phyloP scores from a whole-genome alignment of 495 filamentous ascomycete species.

The Astrothelium macrocarpum region DNA sequence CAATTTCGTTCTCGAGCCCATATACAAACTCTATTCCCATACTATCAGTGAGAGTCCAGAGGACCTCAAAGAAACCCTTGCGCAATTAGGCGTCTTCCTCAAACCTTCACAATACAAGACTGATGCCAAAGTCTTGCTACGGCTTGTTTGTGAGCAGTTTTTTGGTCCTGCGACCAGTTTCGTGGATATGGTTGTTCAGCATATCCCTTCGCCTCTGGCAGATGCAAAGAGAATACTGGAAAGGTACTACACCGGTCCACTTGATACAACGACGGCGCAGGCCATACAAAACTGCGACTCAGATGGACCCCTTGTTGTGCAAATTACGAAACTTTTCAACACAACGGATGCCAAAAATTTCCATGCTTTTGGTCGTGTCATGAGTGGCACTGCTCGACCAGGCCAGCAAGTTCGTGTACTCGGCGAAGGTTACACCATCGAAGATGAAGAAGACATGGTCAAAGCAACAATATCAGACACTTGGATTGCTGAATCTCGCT shows the following conservation, averaged over 20 bases:
- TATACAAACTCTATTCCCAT: conserved; percentile 96
- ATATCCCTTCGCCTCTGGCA: conserved; percentile 79
- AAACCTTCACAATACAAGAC: conserved; percentile 87
- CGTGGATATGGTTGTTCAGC: conserved; percentile 88
- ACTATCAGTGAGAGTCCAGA: conserved; percentile 86
- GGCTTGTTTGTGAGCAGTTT: conserved; percentile 87
- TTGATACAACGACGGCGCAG: conserved; percentile 73
- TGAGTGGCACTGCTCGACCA: conserved; percentile 84
- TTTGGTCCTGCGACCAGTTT: conserved; percentile 85
- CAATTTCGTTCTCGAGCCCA: conserved; percentile 88
- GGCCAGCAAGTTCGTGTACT: conserved; percentile 80
- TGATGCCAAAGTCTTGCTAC: conserved; percentile 81
- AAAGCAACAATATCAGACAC: conserved; percentile 78
- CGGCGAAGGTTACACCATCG: conserved; percentile 89
- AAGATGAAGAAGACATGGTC: conserved; percentile 98
- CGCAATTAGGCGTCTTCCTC: conserved; percentile 67
- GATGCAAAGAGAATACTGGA: conserved; percentile 68
- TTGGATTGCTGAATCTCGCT: conserved; percentile 88
- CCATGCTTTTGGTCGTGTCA: conserved; percentile 78
- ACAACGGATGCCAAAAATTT: conserved; percentile 79
- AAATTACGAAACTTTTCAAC: conserved; percentile 88
- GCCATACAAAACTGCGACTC: conserved; percentile 76
- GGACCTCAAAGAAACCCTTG: conserved; percentile 72
- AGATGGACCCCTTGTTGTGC: conserved; percentile 81
- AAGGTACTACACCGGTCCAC: conserved; percentile 87